phyloP scores from a whole-genome alignment of 2,329 filamentous ascomycete species.

The Colletotrichum sp. region DNA sequence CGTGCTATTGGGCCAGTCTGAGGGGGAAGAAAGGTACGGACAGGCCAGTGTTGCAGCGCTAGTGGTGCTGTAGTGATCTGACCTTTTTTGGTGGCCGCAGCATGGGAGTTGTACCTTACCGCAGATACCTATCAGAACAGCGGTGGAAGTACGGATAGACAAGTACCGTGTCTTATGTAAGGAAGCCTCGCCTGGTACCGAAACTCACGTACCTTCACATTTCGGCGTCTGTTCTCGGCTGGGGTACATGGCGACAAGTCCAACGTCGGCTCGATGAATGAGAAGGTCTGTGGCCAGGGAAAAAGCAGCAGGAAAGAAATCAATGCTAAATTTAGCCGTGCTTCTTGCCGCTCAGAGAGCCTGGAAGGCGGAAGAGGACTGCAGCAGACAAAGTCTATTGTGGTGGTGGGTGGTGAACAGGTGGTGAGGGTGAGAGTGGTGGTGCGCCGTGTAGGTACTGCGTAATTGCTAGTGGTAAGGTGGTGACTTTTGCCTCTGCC shows the following conservation, averaged over 20 bases:
- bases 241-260: background rate
- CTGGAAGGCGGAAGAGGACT: background rate
- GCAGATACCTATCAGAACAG: background rate
- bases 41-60: background rate
- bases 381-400: background rate
- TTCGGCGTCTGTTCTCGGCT: background rate
- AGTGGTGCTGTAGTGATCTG: conserved; percentile 2
- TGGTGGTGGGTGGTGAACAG: background rate
- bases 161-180: background rate
- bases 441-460: background rate
- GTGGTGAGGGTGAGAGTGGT: background rate
- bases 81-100: background rate
- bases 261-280: background rate
- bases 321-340: conserved; percentile 6
- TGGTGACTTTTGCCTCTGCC: background rate
- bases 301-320: background rate
- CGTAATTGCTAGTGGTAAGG: background rate
- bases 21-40: background rate
- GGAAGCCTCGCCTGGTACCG: background rate
- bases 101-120: background rate
- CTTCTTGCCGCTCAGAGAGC: background rate
- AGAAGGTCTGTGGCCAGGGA: background rate
- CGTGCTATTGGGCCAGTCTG: background rate
- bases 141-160: background rate
- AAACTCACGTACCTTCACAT: background rate